Evolutionary conservation across 148 eudicot genomes (phyloP).

Genomic region (Heliosperma pusillum): DNA sequence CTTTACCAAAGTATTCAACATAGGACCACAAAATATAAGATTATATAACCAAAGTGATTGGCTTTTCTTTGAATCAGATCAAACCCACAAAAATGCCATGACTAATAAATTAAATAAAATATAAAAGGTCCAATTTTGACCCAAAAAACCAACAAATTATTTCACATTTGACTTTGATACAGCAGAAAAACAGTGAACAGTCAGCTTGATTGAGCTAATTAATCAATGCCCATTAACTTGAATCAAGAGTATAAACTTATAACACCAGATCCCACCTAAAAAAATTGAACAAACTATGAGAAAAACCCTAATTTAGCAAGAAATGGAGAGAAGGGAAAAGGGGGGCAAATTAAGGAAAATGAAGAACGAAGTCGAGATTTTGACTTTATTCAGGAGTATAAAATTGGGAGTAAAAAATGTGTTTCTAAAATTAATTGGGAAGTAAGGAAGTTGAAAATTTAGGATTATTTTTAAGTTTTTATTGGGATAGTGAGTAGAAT

Average conservation of each 20-base stretch:
- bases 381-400: conserved; percentile 18
- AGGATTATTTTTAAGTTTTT: not conserved
- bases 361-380: conserved; percentile 19
- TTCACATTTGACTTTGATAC: conserved; percentile 22
- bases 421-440: too few species aligned
- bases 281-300: not conserved
- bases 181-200: not conserved
- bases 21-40: conserved; percentile 21
- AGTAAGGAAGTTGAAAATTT: too few species aligned
- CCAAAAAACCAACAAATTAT: not conserved
- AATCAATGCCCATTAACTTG: not conserved
- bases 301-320: conserved; percentile 21
- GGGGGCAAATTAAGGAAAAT: not conserved
- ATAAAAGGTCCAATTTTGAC: conserved; percentile 12
- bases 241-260: not conserved
- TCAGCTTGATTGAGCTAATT: conserved; percentile 9
- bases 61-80: conserved; percentile 23
- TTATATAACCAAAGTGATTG: conserved; percentile 9
- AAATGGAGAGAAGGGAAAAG: not conserved
- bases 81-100: conserved; percentile 24
- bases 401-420: not conserved
- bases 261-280: conserved; percentile 27
- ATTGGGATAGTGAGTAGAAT: not conserved
- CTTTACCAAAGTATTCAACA: conserved; percentile 25
- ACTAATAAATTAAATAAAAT: not conserved